Evolutionary conservation across 2,329 filamentous ascomycete genomes (phyloP), one percentile per base, ranked within the genome.

Genomic region (Colletotrichum cordylinicola): DNA sequence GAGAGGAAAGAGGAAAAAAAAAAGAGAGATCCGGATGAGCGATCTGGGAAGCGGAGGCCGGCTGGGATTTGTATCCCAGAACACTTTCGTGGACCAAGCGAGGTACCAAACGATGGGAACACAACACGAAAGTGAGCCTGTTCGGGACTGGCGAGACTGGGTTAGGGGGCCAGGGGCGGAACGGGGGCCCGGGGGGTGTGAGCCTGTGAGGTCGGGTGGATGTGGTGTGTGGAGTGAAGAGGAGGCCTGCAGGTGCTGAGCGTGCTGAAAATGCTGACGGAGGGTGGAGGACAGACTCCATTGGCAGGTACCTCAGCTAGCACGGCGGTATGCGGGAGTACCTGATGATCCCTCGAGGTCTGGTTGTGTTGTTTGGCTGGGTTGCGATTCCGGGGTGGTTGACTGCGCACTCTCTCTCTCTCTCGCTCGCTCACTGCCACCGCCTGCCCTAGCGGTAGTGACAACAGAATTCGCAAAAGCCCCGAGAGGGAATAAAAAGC

Each of bases 41-140:
- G 27, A 76, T 58, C 33, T 73, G 48, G 61, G 55, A 64, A 68
- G 72, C 60, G 72, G 72, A 75, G 68, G 72, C 48, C 21, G 37
- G 72, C 74, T 31, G 24, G 73, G 74, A 76, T 76, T 74, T 76
- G 74, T 76, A 76, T 68, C 35, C 52, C 74, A 66, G 48, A 66
- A 29, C 39, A 70, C 68, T 64, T 64, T 39, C 61, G 62, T 60
- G 68, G 56, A 65, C 68, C 62, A 52, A 18, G 39, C 39, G 39
- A 56, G 29, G 37, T 55, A 66, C 43, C 61, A 58, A 61, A 55
- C 15, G 55, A 24, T 43, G 10, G n/a, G 55, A 52, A 48, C 35
- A 35, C 56, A 61, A 55, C 37, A 43, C 31, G 64, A 68, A 67
- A 37, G 27, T 39, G 27, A 72, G 39, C 70, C 74, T 74, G 29